phyloP scores from a whole-genome alignment of 2,329 filamentous ascomycete species.

The Drechslerella stenobrocha region DNA sequence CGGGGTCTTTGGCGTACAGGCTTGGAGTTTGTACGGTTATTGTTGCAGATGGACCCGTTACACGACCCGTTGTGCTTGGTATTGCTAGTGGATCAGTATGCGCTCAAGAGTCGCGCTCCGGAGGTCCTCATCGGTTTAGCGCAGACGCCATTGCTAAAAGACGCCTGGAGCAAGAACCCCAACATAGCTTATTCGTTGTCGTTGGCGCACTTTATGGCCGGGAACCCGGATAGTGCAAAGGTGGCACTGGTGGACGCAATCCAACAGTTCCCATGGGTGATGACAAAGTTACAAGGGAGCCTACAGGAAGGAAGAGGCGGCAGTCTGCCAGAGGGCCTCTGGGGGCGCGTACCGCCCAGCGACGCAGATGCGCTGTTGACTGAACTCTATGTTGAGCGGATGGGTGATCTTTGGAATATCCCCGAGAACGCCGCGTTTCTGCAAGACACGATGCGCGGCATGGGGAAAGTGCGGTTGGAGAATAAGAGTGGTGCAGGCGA shows the following conservation, averaged over 20 bases:
- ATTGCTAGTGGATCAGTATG: constrained; percentile 79
- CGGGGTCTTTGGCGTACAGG: constrained; percentile 94
- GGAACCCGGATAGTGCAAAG: constrained; percentile 68
- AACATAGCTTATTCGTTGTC: constrained; percentile 77
- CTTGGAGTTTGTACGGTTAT: constrained; percentile 87
- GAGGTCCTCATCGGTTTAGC: constrained; percentile 74
- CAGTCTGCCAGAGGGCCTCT: constrained; percentile 69
- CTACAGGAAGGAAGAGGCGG: constrained; percentile 63
- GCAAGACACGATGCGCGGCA: constrained; percentile 57
- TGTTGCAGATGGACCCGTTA: constrained; percentile 72
- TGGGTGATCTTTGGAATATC: constrained; percentile 85
- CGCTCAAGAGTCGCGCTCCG: constrained; percentile 76
- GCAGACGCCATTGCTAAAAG: constrained; percentile 59
- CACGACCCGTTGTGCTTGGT: constrained; percentile 81
- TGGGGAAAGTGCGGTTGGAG: constrained; percentile 57
- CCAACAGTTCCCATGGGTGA: constrained; percentile 78
- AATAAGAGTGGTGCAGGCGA: constrained; percentile 57
- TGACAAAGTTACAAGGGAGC: constrained; percentile 76
- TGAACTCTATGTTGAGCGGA: constrained; percentile 73
- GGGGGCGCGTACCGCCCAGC: constrained; percentile 73
- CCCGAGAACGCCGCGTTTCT: constrained; percentile 71
- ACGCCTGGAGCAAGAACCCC: constrained; percentile 62
- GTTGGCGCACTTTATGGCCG: constrained; percentile 73
- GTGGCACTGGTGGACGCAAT: constrained; percentile 70
- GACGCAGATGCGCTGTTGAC: constrained; percentile 69